A percentile compares a stretch with the other conserved stretches of the same genome.
Evolutionary conservation across 208 protist species (phyloP).

Genomic region (Wallacemonas sp.): DNA sequence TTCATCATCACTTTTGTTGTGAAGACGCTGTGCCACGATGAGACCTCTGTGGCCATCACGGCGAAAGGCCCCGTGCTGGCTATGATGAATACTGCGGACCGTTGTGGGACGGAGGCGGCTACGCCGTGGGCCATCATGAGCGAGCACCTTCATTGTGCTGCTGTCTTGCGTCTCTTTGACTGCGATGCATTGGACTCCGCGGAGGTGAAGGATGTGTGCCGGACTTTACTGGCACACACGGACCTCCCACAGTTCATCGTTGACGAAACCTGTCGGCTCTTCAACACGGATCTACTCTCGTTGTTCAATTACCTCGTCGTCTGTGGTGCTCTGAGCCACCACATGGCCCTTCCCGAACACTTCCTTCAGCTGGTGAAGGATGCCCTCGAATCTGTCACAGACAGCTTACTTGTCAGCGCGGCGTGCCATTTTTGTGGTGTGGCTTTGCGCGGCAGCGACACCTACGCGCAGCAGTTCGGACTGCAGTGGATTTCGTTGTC

Average conservation of each 20-base stretch:
- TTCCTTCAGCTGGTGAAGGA: conserved; percentile 32
- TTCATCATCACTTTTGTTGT: conserved; percentile 1
- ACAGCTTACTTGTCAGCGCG: conserved; percentile 51
- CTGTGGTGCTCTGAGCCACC: conserved; percentile 52
- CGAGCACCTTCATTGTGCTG: conserved; percentile 34
- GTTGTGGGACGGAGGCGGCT: conserved; percentile 3
- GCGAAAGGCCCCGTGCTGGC: conserved; percentile 17
- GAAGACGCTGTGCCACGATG: conserved; percentile 1
- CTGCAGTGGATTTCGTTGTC: conserved; percentile 35
- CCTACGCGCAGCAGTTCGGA: conserved; percentile 40
- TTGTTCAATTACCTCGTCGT: conserved; percentile 75
- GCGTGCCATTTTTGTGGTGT: conserved; percentile 60
- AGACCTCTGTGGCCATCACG: conserved; percentile 20
- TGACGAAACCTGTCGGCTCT: conserved; percentile 34
- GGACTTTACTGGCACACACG: conserved; percentile 42
- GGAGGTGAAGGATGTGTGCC: conserved; percentile 35
- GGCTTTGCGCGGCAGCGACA: conserved; percentile 43
- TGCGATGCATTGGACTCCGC: conserved; percentile 43
- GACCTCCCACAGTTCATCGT: conserved; percentile 46
- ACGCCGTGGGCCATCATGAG: conserved; percentile 35
- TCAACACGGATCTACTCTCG: conserved; percentile 56
- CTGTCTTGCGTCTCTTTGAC: conserved; percentile 70
- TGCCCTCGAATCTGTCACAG: conserved; percentile 19
- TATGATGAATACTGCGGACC: conserved; percentile 15
- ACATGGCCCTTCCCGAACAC: conserved; percentile 17